Conservation (phyloP, 768 basidiomycete genomes). For the Lactarius tabidus region DNA sequence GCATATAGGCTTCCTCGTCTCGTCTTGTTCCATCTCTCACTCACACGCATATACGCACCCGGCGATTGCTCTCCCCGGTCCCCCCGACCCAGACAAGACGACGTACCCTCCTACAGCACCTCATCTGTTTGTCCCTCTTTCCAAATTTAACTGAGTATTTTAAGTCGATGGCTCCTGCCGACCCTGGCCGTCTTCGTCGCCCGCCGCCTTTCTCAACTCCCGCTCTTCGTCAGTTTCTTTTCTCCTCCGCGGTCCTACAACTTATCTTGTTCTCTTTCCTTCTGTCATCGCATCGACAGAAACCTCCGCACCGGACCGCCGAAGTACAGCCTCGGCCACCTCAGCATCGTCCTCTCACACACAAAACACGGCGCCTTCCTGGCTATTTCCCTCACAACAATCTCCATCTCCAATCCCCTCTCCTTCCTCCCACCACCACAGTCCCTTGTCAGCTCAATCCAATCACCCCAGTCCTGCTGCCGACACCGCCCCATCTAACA, state of each 20-base stretch:
- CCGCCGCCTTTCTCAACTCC: not conserved
- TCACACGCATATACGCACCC: not conserved
- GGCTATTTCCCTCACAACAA: slow-evolving; percentile 5
- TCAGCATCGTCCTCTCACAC: not conserved
- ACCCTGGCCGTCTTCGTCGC: not conserved
- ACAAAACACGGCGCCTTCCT: slow-evolving; percentile 3
- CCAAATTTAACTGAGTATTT: not conserved
- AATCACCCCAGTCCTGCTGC: slow-evolving; percentile 3
- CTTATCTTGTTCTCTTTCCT: not conserved
- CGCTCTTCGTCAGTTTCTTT: slow-evolving; percentile 3
- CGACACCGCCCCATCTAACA: slow-evolving; percentile 5
- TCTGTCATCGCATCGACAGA: not conserved
- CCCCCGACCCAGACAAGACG: not conserved
- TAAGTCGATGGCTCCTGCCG: slow-evolving; percentile 5
- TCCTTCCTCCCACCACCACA: slow-evolving; percentile 4
- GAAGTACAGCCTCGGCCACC: slow-evolving; percentile 5
- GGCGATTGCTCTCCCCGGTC: slow-evolving; percentile 15
- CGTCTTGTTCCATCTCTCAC: not conserved
- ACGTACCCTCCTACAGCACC: not conserved
- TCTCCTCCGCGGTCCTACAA: not conserved
- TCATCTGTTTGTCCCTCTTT: not conserved
- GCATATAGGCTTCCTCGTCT: not conserved
- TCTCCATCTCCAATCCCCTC: slow-evolving; percentile 9
- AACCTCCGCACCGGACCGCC: not conserved
- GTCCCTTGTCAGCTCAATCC: not conserved